phyloP scores from a whole-genome alignment of 305 asterid species.

The Nicotiana rustica region DNA sequence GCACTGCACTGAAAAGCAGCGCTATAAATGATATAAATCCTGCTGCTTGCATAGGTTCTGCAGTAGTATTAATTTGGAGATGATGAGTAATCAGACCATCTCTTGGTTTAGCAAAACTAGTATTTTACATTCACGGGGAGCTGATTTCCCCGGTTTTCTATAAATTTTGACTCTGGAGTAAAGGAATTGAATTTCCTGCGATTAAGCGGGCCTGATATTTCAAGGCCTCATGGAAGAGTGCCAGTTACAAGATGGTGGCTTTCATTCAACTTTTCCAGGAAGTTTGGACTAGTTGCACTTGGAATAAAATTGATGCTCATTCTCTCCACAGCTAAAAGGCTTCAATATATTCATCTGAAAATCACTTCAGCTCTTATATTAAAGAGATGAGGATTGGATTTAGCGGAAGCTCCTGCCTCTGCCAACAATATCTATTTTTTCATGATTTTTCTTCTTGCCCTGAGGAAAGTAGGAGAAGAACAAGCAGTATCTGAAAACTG shows the following conservation, averaged over 20 bases:
- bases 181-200: not conserved
- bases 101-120: conserved; percentile 4
- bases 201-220: not conserved
- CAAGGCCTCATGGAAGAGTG: not conserved
- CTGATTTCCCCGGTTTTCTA: conserved; percentile 1
- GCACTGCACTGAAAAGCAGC: not conserved
- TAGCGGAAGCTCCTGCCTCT: conserved; percentile 2
- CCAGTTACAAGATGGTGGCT: not conserved
- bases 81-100: not conserved
- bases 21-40: not conserved
- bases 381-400: not conserved
- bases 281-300: not conserved
- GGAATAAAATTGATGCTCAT: not conserved
- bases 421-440: not conserved
- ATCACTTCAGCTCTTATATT: not conserved
- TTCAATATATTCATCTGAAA: not conserved
- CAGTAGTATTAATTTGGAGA: conserved; percentile 5
- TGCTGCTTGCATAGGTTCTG: conserved; percentile 9
- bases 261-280: not conserved
- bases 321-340: not conserved
- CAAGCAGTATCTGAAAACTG: not conserved
- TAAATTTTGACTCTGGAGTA: not conserved
- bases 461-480: not conserved
- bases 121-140: not conserved
- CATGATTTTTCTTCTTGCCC: conserved; percentile 12